Conservation (phyloP, 495 filamentous ascomycete species). For the Daldinia childiae region DNA sequence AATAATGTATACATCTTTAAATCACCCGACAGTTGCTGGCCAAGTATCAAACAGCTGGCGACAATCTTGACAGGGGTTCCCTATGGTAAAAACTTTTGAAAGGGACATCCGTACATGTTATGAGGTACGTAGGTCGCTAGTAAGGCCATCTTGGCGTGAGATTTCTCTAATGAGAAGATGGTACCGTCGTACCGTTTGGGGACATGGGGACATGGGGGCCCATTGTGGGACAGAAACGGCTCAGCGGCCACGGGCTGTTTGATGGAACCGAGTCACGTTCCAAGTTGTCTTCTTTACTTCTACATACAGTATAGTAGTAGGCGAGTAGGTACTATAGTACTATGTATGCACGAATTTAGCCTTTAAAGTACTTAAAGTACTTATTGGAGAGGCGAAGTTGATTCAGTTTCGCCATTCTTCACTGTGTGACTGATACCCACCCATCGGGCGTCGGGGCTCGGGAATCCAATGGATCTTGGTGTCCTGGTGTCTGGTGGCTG, state of each 20-base stretch:
- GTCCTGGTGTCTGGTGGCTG: slow-evolving; percentile 6
- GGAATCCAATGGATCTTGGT: slow-evolving; percentile 1
- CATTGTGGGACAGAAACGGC: slow-evolving; percentile 17
- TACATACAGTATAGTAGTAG: background rate
- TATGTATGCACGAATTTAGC: background rate
- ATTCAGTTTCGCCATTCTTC: slow-evolving; percentile 1
- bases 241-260: slow-evolving; percentile 11
- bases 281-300: slow-evolving; percentile 5
- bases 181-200: background rate
- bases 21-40: too few species aligned
- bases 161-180: slow-evolving; percentile 16
- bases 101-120: too few species aligned
- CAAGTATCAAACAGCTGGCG: too few species aligned
- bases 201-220: background rate
- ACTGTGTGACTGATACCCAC: slow-evolving; percentile 23
- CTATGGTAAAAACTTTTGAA: too few species aligned
- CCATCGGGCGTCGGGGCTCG: slow-evolving; percentile 19
- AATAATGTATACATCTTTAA: too few species aligned
- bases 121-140: background rate
- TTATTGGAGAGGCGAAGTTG: slow-evolving; percentile 8
- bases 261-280: slow-evolving; percentile 39
- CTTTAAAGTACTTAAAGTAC: background rate
- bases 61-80: too few species aligned
- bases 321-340: background rate
- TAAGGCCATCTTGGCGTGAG: slow-evolving; percentile 25